phyloP scores from a whole-genome alignment of 768 basidiomycete genomes.

The Auriscalpium microsporum region DNA sequence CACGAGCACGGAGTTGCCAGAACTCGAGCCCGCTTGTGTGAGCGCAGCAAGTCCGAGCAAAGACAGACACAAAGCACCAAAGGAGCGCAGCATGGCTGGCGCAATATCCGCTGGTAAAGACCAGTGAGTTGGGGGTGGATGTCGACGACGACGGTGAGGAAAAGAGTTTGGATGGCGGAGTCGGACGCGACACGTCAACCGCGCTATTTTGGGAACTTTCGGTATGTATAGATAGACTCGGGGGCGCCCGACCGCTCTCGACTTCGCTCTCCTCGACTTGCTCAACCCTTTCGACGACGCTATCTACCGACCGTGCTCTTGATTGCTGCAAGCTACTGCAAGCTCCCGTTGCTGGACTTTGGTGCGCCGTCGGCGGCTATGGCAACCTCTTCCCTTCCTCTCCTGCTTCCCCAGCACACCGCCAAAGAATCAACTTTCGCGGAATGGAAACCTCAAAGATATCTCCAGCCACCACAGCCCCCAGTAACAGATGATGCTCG shows the following conservation, averaged over 20 bases:
- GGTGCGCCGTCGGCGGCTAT: not conserved
- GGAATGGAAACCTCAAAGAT: slow-evolving; percentile 72
- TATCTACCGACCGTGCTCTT: not conserved
- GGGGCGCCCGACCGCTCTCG: not conserved
- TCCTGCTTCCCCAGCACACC: slow-evolving; percentile 44
- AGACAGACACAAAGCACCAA: slow-evolving; percentile 20
- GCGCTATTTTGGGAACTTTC: not conserved
- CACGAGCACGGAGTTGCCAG: slow-evolving; percentile 76
- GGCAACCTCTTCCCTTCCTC: slow-evolving; percentile 29
- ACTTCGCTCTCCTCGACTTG: not conserved
- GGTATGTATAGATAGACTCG: not conserved
- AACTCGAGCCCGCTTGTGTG: slow-evolving; percentile 57
- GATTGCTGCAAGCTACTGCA: too few species aligned
- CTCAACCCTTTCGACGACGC: not conserved
- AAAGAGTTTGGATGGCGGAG: not conserved
- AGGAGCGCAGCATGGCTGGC: slow-evolving; percentile 18
- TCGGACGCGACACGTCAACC: not conserved
- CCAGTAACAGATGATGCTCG: slow-evolving; percentile 77
- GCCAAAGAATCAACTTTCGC: slow-evolving; percentile 31
- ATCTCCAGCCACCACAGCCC: slow-evolving; percentile 62
- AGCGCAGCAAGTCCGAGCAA: slow-evolving; percentile 21
- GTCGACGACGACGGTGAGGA: not conserved
- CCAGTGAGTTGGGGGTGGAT: not conserved
- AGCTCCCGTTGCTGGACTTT: too few species aligned
- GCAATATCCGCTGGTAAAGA: not conserved